Evolutionary conservation across 371 early-diverging fungal genomes (phyloP), one percentile per base, ranked within the genome.

Genomic region (Entomophthora muscae): DNA sequence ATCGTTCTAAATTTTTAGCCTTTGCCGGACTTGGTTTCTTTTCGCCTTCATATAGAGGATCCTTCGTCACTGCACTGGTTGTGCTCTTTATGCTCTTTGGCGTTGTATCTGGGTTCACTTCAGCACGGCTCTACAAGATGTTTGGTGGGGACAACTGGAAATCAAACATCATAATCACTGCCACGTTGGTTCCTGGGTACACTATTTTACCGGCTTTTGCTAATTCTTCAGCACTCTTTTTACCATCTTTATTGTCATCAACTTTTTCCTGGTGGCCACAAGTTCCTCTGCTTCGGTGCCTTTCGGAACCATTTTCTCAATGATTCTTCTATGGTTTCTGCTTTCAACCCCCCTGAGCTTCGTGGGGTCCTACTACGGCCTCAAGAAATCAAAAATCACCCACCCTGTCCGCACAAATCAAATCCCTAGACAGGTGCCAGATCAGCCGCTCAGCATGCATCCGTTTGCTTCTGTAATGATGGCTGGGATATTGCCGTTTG

Each of bases 1-100:
- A 57, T 22, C 22, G 10, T 55, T 30, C 33, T 2, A 57, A 3
- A 28, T 55, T 31, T 59, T 42, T 78, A 78, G 84, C 84, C 0
- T 91, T 97, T 81, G 95, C 96, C 24, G 83, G 88, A n/a, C 81
- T 97, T 52, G 98, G 98, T 22, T 94, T 97, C 80, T 76, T 97
- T 56, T 91, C 93, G 23, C 96, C 96, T 0, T 91, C 95, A 0
- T 88, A 84, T 71, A 90, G 98, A 57, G 96, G 96, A 30, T 88
- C 94, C 1, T 77, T 97, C 30, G 81, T 80, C 1, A 95, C 94
- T 1, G 85, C 91, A 32, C 86, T 89, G 80, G 78, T 97, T 52
- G 76, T 91, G 53, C 85, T 93, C 66, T 95, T 89, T 69, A 86
- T 95, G 76, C 66, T 85, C 53, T 94, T 89, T 72, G 88, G 85